Evolutionary conservation across 2,329 filamentous ascomycete species (phyloP), one percentile per base, ranked within the genome.

Genomic region (Xylaria multiplex): DNA sequence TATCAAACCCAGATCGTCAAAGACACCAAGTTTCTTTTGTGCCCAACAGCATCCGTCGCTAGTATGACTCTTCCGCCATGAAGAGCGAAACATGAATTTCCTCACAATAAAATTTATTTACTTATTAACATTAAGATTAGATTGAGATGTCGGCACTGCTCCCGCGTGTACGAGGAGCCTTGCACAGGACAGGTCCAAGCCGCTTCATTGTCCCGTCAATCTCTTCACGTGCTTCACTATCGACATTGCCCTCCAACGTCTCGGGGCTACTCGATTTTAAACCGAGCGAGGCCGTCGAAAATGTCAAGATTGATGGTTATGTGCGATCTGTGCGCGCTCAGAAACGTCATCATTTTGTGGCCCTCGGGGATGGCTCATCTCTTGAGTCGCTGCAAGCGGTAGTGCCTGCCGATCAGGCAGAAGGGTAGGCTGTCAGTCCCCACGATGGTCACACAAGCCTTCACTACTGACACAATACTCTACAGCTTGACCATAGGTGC

Each of bases 331-430:
- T 97, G 66, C 87, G 95, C 68, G 92, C 93, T 77, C 93, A 96
- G 83, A 97, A 97, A 78, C 86, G 86, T 24, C 84, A 91, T 66
- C 90, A 91, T 5, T 98, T 99, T 80, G 90, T 94, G 59, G 88
- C 93, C 66, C 84, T 98, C 59, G 90, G 91, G 11, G 96, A 99
- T 82, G 96, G 96, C 50, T 96, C 93, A 13, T 93, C 91, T 48
- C 83, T 92, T 71, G 84, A 90, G 68, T 84, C 92, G 32, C 79
- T 98, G 62, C 96, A 99, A 81, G 93, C 91, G 52, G 88, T 97
- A 53, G 81, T 97, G 71, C 88, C 88, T 61, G 90, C 91, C 69
- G 83, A 86, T 53, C 84, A 93, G 75, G 89, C 91, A 71, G 84
- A 89, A 79, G 87, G 89, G 93, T 96, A 85, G 89, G 77, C 61